Evolutionary conservation across 768 basidiomycete species (phyloP), one percentile per base, ranked within the genome.

Genomic region (Tephrocybe sp.): DNA sequence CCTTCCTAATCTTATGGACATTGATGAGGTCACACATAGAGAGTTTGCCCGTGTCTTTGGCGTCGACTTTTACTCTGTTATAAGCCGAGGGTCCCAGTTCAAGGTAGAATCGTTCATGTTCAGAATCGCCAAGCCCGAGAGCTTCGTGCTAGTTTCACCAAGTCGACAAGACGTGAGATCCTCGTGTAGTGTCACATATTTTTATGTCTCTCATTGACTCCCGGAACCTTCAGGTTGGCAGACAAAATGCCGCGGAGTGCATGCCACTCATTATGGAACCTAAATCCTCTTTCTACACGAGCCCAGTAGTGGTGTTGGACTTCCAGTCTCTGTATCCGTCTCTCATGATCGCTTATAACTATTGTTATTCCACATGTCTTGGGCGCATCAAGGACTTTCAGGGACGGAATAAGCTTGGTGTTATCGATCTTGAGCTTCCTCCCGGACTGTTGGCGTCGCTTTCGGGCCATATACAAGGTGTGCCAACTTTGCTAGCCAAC

Each of bases 71-170:
- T 91, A 86, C 62, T 97, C 94, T 3, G 94, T 97, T 25, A 80
- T 97, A 54, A 93, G 83, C 52, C 83, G 97, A 25, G 97, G 97
- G 0, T 97, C 94, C 1, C 97, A 99, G 61, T 98, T 93, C 75
- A 99, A 98, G 69, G 97, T 98, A 22, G 97, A 99, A 70, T 94
- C 94, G 0, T 95, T 99, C 71, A 87, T 99, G 87, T 94, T 97
- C 65, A 84, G 94, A 16, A 93, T 98, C 41, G 90, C 91, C 15
- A 98, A 98, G 65, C 94, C 97, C 0, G 97, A 98, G 64, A 89
- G 79, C 56, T 94, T 94, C 56, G 80, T 97, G 18, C 71, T 99
- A 4, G 70, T 95, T 11, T 97, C 95, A 0, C 97, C 97, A 0
- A 94, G 86, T 54, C 88, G 83, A 65, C 72, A 77, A 47, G 88